These are phyloP conservation scores for Penicillium polonicum DNA, from an alignment of 2,329 filamentous ascomycete species.

Conservation along the genomic window DNA sequence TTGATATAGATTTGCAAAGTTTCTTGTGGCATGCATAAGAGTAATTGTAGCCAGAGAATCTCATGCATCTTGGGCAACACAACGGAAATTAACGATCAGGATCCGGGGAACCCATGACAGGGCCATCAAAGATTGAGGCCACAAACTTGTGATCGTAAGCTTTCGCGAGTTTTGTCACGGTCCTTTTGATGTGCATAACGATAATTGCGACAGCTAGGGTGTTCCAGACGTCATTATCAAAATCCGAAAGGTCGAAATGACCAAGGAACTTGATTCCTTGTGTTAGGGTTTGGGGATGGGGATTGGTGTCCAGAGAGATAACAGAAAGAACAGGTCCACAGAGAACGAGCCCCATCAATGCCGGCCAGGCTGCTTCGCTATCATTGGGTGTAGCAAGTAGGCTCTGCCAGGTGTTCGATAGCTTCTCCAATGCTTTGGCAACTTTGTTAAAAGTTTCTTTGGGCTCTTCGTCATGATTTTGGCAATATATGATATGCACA, in stretches of 20 bases:
- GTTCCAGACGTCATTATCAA: constrained; percentile 61
- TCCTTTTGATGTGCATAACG: constrained; percentile 53
- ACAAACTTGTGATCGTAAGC: constrained; percentile 22
- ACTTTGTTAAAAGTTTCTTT: constrained; percentile 42
- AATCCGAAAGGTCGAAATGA: constrained; percentile 54
- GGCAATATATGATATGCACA: constrained; percentile 48
- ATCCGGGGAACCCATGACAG: not conserved
- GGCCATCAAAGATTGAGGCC: not conserved
- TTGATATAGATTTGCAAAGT: not conserved
- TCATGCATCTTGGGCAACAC: too few relatives aligned
- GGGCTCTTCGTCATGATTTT: constrained; percentile 40
- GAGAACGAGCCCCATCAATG: constrained; percentile 56
- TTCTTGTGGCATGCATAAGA: not conserved
- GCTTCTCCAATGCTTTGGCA: constrained; percentile 44
- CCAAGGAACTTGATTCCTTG: constrained; percentile 35
- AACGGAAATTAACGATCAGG: not conserved
- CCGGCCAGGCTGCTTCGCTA: constrained; percentile 38
- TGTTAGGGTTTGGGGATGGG: constrained; percentile 16
- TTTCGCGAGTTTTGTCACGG: constrained; percentile 48
- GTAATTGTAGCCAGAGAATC: not conserved
- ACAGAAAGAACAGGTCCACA: constrained; percentile 54
- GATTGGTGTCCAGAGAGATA: constrained; percentile 50
- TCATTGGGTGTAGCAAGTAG: constrained; percentile 20
- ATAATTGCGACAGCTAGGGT: constrained; percentile 57
- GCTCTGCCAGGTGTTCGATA: constrained; percentile 45